Evolutionary conservation across 495 filamentous ascomycete genomes (phyloP).

Genomic region (Tuber umbilicatum): DNA sequence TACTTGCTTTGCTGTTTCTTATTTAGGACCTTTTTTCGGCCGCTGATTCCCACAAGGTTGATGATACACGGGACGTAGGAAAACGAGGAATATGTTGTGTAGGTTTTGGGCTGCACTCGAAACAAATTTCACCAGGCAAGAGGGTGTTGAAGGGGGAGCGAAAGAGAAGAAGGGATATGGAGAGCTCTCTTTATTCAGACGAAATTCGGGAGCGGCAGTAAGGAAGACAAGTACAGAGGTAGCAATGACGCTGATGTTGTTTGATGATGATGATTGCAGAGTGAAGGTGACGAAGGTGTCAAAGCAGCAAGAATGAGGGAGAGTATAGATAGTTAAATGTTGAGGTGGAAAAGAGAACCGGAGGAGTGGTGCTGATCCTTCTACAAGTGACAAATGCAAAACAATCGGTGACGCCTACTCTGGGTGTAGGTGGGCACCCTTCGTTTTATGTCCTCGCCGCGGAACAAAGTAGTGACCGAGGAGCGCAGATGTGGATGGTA

Average conservation of each 20-base stretch:
- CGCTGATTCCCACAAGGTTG: constrained; percentile 17
- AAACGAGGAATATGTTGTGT: constrained; percentile 16
- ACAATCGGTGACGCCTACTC: constrained; percentile 35
- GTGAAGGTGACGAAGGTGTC: constrained; percentile 29
- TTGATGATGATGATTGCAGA: constrained; percentile 16
- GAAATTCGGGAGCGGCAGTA: constrained; percentile 8
- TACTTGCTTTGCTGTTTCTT: neutral
- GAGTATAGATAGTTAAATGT: constrained; percentile 9
- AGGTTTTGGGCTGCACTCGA: constrained; percentile 5
- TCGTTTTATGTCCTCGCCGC: constrained; percentile 39
- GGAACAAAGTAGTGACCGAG: constrained; percentile 24
- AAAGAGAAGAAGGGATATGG: neutral
- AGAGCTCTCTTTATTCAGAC: neutral
- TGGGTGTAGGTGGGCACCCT: constrained; percentile 35
- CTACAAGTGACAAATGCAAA: constrained; percentile 35
- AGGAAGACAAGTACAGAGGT: constrained; percentile 28
- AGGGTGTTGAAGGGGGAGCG: neutral
- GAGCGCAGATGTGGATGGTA: constrained; percentile 29
- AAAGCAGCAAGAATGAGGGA: constrained; percentile 24
- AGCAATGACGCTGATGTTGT: neutral
- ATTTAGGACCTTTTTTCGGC: neutral
- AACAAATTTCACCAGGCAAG: neutral
- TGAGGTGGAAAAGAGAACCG: constrained; percentile 12
- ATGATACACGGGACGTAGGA: constrained; percentile 12
- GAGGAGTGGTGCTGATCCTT: constrained; percentile 26